Evolutionary conservation across 306 rosid genomes (phyloP), one percentile per base, ranked within the genome.

Genomic region (Cicer judaicum): DNA sequence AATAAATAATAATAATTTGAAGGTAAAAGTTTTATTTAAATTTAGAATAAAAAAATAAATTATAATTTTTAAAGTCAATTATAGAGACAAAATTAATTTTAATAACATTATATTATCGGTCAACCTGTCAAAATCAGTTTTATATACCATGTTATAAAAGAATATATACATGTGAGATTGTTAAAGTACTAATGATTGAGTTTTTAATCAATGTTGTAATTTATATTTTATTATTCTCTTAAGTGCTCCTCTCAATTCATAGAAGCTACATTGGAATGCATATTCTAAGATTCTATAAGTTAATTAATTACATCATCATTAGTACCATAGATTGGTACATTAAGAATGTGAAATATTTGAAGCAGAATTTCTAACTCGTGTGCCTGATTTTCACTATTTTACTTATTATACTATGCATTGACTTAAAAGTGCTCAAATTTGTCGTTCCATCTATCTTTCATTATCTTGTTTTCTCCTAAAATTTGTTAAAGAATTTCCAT

Each of bases 271-370:
- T 54, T 42, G 42, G 38, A 68, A 54, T 11, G 48, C 16, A 12
- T 5, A 15, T 38, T 52, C 4, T 56, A 18, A 59, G 38, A 14
- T 50, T 50, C 43, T 59, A 9, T 59, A 29, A 13, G 34, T 65
- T 10, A 16, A 63, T 43, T 50, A 36, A 63, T 43, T 50, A 36
- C 65, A 29, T 64, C 12, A 29, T 61, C 49, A 61, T 52, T 52
- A 54, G 65, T 19, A 42, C 11, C 66, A 55, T 47, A 40, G 50
- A 66, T 42, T 18, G 16, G 44, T 64, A 29, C 56, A 79, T n/a
- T 13, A 72, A 56, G 10, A 79, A 7, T 56, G 19, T 71, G 59
- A 18, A 72, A 65, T 50, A 12, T 66, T 64, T 59, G 21, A 46
- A 43, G 62, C 19, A n/a, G 11, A 49, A 54, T 34, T 38, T 5